phyloP scores from a whole-genome alignment of 2,329 filamentous ascomycete species.

The Colletotrichum trifolii region DNA sequence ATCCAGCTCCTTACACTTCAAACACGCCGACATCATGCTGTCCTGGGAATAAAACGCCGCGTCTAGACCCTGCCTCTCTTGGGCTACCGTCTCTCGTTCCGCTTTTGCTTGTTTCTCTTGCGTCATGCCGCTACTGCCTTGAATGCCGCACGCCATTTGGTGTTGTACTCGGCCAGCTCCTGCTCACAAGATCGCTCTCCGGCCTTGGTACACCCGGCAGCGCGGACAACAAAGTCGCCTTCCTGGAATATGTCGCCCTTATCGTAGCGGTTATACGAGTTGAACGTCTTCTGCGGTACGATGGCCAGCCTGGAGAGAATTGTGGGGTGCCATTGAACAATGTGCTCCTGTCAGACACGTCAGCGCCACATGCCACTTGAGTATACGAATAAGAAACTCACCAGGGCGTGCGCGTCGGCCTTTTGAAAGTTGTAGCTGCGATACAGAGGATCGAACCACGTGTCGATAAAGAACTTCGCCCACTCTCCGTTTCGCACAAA shows the following conservation, averaged over 20 bases:
- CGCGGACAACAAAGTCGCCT: constrained; percentile 86
- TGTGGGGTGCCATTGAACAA: constrained; percentile 96
- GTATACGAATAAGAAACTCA: constrained; percentile 54
- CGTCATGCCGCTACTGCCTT: constrained; percentile 45
- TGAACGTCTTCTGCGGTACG: constrained; percentile 86
- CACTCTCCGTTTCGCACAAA: constrained; percentile 87
- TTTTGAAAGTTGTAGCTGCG: constrained; percentile 96
- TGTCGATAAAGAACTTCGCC: constrained; percentile 91
- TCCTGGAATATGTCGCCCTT: constrained; percentile 75
- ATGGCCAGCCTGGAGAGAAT: constrained; percentile 90
- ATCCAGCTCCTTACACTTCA: constrained; percentile 28
- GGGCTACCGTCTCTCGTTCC: not conserved
- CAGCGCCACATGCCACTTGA: not conserved
- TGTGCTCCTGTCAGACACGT: constrained; percentile 72
- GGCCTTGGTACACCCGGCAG: constrained; percentile 75
- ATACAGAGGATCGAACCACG: constrained; percentile 96
- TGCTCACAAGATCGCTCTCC: constrained; percentile 74
- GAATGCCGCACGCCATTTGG: constrained; percentile 59
- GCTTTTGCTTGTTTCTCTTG: constrained; percentile 46
- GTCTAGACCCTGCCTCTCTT: constrained; percentile 7
- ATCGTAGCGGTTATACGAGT: constrained; percentile 74
- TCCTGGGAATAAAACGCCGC: constrained; percentile 30
- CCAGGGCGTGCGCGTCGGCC: constrained; percentile 90
- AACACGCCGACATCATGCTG: constrained; percentile 28
- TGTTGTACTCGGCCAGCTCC: constrained; percentile 69